phyloP scores from a whole-genome alignment of 192 early-diverging fungal genomes.

The Endogone sp. region DNA sequence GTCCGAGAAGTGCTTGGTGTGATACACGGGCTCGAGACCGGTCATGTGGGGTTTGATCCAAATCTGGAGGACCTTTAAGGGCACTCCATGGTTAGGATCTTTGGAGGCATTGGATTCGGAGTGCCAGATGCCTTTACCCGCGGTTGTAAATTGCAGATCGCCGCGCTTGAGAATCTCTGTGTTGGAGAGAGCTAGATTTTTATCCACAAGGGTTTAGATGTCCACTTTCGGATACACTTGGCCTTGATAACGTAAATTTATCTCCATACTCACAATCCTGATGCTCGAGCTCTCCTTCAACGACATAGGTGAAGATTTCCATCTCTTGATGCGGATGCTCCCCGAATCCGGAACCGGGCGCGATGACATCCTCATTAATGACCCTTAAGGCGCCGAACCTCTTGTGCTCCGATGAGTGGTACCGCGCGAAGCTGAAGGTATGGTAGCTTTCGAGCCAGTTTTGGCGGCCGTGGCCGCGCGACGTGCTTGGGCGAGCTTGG shows the following conservation, averaged over 20 bases:
- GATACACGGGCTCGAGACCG: constrained; percentile 9
- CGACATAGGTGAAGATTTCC: constrained; percentile 32
- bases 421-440: constrained; percentile 33
- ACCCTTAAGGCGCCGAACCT: constrained; percentile 24
- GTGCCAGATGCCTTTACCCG: constrained; percentile 25
- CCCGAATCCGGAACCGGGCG: constrained; percentile 20
- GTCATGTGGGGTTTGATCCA: constrained; percentile 8
- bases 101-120: constrained; percentile 11
- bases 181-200: constrained; percentile 17
- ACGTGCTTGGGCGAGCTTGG: not conserved
- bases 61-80: constrained; percentile 15
- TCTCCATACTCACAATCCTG: constrained; percentile 13
- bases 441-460: constrained; percentile 24
- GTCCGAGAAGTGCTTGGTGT: constrained; percentile 13
- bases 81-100: constrained; percentile 1
- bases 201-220: too few species aligned
- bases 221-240: too few species aligned
- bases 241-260: too few species aligned
- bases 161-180: constrained; percentile 15
- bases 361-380: constrained; percentile 31
- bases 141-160: constrained; percentile 23
- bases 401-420: constrained; percentile 18
- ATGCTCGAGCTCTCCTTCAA: constrained; percentile 25
- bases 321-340: constrained; percentile 21
- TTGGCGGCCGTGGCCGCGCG: constrained; percentile 17